A percentile compares a stretch with the other conserved stretches of the same genome.
phyloP scores from a whole-genome alignment of 352 stramenopile genomes.

The Peronosclerospora sorghi region DNA sequence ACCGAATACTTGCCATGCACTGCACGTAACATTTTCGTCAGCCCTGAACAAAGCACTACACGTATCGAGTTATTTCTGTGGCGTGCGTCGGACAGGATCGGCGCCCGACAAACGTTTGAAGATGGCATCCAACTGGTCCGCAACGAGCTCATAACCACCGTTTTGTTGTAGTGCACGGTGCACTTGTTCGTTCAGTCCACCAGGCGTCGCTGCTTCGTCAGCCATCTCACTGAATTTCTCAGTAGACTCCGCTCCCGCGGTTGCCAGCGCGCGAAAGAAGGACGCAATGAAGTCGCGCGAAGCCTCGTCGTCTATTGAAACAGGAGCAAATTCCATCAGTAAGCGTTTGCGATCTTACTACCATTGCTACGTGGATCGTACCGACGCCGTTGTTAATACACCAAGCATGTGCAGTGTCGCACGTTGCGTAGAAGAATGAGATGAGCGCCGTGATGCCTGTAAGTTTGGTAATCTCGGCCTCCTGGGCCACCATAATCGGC shows the following conservation, averaged over 20 bases:
- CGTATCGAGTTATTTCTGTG: conserved; percentile 18
- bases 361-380: conserved; percentile 18
- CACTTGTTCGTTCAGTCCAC: conserved; percentile 79
- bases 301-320: conserved; percentile 34
- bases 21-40: neutral
- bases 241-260: conserved; percentile 55
- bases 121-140: conserved; percentile 75
- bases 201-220: conserved; percentile 66
- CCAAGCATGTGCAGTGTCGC: conserved; percentile 73
- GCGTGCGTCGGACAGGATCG: conserved; percentile 47
- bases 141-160: conserved; percentile 69
- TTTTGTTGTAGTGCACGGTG: conserved; percentile 53
- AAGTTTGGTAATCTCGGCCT: conserved; percentile 76
- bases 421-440: conserved; percentile 82
- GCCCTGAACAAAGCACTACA: conserved; percentile 2
- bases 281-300: conserved; percentile 74
- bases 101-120: conserved; percentile 66
- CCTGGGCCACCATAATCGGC: conserved; percentile 67
- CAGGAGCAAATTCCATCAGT: neutral
- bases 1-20: no score
- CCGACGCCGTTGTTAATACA: conserved; percentile 79
- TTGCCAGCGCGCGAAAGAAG: conserved; percentile 75
- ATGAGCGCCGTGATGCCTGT: conserved; percentile 81
- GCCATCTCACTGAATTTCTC: conserved; percentile 79
- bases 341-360: neutral